Evolutionary conservation across 345 rosid genomes (phyloP).

Genomic region (Noccaea caerulescens): DNA sequence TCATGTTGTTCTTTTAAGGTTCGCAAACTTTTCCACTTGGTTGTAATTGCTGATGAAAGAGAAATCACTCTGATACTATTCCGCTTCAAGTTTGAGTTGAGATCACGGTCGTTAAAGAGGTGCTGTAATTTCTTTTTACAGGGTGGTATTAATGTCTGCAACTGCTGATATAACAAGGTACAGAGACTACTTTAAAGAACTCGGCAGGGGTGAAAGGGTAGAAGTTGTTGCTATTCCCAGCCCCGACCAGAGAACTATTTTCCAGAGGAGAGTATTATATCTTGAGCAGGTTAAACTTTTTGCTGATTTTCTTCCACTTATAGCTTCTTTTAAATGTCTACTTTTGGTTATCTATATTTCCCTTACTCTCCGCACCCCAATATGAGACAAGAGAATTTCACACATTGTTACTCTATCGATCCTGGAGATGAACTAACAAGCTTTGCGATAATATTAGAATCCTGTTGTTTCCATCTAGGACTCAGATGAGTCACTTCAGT

Average conservation of each 20-base stretch:
- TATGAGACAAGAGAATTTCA: not conserved
- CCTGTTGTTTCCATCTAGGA: conserved; percentile 17
- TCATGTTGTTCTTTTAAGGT: not conserved
- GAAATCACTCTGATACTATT: not conserved
- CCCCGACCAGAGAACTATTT: conserved; percentile 60
- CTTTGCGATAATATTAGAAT: conserved; percentile 19
- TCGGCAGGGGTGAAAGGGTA: conserved; percentile 87
- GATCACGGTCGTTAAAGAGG: not conserved
- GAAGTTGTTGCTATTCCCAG: conserved; percentile 89
- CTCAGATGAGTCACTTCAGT: conserved; percentile 3
- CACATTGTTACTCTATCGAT: conserved; percentile 2
- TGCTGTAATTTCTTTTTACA: conserved; percentile 41
- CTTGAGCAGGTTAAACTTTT: conserved; percentile 68
- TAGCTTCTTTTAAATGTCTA: conserved; percentile 9
- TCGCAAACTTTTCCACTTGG: conserved; percentile 3
- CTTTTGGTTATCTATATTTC: conserved; percentile 11
- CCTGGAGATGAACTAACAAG: conserved; percentile 14
- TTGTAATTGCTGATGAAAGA: conserved; percentile 15
- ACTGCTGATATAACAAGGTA: conserved; percentile 89
- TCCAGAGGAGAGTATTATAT: conserved; percentile 69
- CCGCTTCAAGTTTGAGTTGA: not conserved
- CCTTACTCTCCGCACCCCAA: not conserved
- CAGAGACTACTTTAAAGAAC: conserved; percentile 82
- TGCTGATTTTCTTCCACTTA: conserved; percentile 14
- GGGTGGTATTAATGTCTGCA: conserved; percentile 98